These are phyloP conservation scores for Lactarius tabidus DNA, from an alignment of 768 basidiomycete genomes.

Conservation along the genomic window DNA sequence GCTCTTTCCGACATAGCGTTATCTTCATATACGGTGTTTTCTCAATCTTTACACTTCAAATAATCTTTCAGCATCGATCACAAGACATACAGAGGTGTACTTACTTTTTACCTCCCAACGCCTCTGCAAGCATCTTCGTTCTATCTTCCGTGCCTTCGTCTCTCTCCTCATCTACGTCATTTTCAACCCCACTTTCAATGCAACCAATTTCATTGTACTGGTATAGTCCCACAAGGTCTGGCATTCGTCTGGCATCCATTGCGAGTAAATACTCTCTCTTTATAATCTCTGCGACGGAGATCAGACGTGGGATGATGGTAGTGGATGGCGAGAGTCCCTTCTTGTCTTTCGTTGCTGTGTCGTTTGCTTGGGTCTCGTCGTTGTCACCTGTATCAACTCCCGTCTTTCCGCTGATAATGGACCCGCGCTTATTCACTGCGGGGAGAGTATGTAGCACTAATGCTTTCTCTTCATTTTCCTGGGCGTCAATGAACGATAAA, in stretches of 20 bases:
- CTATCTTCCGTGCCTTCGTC: slow-evolving; percentile 35
- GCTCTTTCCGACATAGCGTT: slow-evolving; percentile 49
- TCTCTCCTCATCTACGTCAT: slow-evolving; percentile 29
- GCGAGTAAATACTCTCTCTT: slow-evolving; percentile 72
- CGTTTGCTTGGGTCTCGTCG: slow-evolving; percentile 5
- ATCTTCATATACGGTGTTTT: slow-evolving; percentile 68
- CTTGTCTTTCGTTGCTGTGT: slow-evolving; percentile 8
- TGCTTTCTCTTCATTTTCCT: slow-evolving; percentile 48
- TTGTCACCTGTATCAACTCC: neutral
- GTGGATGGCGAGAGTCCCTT: slow-evolving; percentile 36
- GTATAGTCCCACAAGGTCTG: slow-evolving; percentile 48
- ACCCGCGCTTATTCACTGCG: slow-evolving; percentile 18
- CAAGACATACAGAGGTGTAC: slow-evolving; percentile 26
- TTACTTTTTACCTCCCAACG: slow-evolving; percentile 59
- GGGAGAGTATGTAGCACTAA: slow-evolving; percentile 62
- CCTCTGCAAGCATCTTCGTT: slow-evolving; percentile 31
- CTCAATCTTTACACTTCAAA: slow-evolving; percentile 23
- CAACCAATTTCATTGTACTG: slow-evolving; percentile 73
- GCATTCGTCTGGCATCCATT: slow-evolving; percentile 36
- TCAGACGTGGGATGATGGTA: slow-evolving; percentile 53
- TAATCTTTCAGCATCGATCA: neutral
- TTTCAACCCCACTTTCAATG: slow-evolving; percentile 42
- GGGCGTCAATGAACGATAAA: neutral
- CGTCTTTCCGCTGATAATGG: slow-evolving; percentile 8
- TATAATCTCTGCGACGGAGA: slow-evolving; percentile 79